Percentiles rank a stretch among this genome's conserved stretches.
Conservation (phyloP, 106 monocot genomes). For the Dioscorea dumetorum region DNA sequence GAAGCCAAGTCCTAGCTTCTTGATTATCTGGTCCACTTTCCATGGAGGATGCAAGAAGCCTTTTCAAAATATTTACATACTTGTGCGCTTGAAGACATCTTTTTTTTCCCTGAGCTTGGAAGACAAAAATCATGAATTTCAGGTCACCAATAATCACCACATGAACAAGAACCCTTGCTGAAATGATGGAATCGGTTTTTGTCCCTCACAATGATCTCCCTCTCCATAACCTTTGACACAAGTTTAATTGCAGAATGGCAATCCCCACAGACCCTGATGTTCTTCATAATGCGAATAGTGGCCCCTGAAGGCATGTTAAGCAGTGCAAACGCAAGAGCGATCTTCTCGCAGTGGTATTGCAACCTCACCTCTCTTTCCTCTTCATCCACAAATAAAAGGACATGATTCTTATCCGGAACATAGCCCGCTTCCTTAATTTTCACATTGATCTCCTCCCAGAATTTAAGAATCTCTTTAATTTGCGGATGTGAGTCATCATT, state of each 20-base stretch:
- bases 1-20: no score
- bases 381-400: conserved; percentile 18
- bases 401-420: conserved; percentile 17
- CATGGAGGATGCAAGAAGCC: no score
- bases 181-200: conserved; percentile 23
- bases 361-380: conserved; percentile 15
- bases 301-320: conserved; percentile 10
- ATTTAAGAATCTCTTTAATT: conserved; percentile 14
- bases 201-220: conserved; percentile 27
- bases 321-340: conserved; percentile 26
- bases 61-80: no score
- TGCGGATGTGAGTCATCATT: conserved; percentile 22
- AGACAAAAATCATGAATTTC: neutral
- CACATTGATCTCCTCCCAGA: conserved; percentile 16
- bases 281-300: conserved; percentile 25
- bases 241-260: conserved; percentile 24
- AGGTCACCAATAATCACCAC: conserved; percentile 28
- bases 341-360: conserved; percentile 27
- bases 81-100: no score
- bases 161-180: conserved; percentile 13
- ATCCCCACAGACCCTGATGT: conserved; percentile 13
- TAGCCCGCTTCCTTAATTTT: conserved; percentile 22
- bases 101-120: no score
- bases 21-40: no score
- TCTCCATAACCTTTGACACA: conserved; percentile 11